Base-by-base conservation (phyloP, 2,329 filamentous ascomycete genomes). In the Neonectria punicea region DNA sequence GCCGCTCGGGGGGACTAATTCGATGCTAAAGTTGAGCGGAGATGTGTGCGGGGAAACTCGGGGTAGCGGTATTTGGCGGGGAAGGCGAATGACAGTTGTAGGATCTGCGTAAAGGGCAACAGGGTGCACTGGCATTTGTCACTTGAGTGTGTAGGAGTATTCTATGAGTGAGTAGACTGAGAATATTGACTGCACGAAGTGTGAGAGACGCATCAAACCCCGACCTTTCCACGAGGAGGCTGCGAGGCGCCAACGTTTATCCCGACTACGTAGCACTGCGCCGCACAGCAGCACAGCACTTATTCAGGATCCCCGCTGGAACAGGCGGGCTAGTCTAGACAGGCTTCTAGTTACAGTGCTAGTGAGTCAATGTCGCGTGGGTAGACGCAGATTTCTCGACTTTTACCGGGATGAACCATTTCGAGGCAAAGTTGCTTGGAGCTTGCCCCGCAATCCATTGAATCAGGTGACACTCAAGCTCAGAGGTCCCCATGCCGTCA, bases 391-490 rank as follows among this genome's bases (percentile, higher is more conserved):
- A 50, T 61, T 25, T 30, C 44, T 32, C 25, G 49, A 50, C 41
- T 53, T 63, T 57, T 57, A 53, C 47, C 39, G 54, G 49, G 36
- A 53, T 49, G 54, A 43, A 14, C 30, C 49, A 41, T 58, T 63
- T 46, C 41, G 44, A 53, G 43, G 28, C 46, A 11, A 47, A 47
- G 51, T 55, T 56, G 46, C 34, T 46, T 39, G 36, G 13, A 39
- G 53, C 53, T 41, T 58, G 61, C 61, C 62, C 62, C 62, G 62
- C 62, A 65, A 58, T 58, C 43, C 22, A 28, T 18, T 58, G 56
- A 55, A 64, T 65, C 63, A 65, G 58, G 53, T 65, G 63, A 65
- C 58, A 58, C 16, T 47, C 41, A 32, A 49, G 50, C 61, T 53
- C 46, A 41, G 39, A 47, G 58, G 56, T 53, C 58, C 53, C 53